A percentile compares a stretch with the other conserved stretches of the same genome.
Conservation (phyloP, 2,329 filamentous ascomycete species). For the Drechslerella coelobrocha region DNA sequence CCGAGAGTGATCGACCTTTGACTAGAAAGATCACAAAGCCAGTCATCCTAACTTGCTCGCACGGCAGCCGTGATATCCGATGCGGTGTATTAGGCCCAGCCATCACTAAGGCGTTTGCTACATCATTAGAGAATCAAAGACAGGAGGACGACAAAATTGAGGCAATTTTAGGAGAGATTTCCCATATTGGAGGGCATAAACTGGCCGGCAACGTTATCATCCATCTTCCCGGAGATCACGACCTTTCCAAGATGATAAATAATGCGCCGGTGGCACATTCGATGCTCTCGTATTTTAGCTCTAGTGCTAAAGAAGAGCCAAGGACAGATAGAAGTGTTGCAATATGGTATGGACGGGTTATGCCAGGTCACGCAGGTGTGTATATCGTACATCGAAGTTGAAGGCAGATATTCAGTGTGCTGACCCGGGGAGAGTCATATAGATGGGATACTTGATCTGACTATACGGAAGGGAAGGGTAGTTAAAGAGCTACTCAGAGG, state of each 20-base stretch:
- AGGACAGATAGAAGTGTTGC: conserved; percentile 66
- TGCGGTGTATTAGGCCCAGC: conserved; percentile 80
- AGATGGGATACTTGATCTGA: conserved; percentile 74
- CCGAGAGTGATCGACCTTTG: not conserved
- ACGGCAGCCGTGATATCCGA: conserved; percentile 78
- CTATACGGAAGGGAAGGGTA: conserved; percentile 70
- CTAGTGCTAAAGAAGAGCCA: conserved; percentile 58
- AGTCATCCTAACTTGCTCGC: conserved; percentile 85
- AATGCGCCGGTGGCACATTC: conserved; percentile 5
- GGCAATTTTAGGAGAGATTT: conserved; percentile 73
- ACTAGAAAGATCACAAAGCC: conserved; percentile 42
- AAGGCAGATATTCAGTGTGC: not conserved
- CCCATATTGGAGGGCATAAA: conserved; percentile 84
- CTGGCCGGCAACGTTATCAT: conserved; percentile 85
- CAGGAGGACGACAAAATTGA: conserved; percentile 54
- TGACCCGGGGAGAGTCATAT: not conserved
- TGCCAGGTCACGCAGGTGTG: conserved; percentile 70
- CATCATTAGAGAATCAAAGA: conserved; percentile 8
- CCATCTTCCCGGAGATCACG: conserved; percentile 67
- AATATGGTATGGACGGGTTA: conserved; percentile 81
- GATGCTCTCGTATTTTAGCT: conserved; percentile 60
- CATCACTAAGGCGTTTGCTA: conserved; percentile 70
- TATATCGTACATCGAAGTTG: not conserved
- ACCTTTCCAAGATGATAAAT: conserved; percentile 26
- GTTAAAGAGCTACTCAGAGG: conserved; percentile 76